phyloP scores from a whole-genome alignment of 768 basidiomycete genomes.

The Boletus rubescentipes region DNA sequence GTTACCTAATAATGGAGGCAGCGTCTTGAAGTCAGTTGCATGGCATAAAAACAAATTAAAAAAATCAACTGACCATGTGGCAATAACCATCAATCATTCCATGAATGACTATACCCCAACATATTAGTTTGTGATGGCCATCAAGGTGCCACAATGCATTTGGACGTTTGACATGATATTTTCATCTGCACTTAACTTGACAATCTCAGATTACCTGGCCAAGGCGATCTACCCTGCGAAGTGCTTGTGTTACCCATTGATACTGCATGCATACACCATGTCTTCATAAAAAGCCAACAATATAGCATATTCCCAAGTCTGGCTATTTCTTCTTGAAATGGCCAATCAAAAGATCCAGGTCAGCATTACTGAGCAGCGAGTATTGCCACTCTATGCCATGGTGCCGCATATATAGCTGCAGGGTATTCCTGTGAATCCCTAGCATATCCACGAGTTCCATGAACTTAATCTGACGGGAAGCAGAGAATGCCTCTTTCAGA shows the following conservation, averaged over 20 bases:
- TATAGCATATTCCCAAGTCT: too few species aligned
- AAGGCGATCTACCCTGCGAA: neutral
- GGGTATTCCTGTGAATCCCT: slow-evolving; percentile 9
- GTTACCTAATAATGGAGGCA: too few species aligned
- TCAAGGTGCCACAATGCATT: neutral
- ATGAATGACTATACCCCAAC: neutral
- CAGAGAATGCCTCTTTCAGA: slow-evolving; percentile 3
- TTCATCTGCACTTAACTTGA: neutral
- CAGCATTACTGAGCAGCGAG: too few species aligned
- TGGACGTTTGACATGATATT: slow-evolving; percentile 6
- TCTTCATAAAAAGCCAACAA: too few species aligned
- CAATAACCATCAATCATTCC: neutral
- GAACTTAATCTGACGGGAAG: slow-evolving; percentile 6
- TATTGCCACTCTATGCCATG: too few species aligned
- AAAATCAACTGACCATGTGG: neutral
- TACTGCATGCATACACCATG: too few species aligned
- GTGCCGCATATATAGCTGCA: neutral
- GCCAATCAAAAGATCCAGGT: too few species aligned
- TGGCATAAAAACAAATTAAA: too few species aligned
- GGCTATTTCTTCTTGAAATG: too few species aligned
- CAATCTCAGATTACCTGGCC: neutral
- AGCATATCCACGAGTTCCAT: slow-evolving; percentile 9
- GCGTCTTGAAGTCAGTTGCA: too few species aligned
- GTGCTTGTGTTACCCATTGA: too few species aligned
- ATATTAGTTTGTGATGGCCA: slow-evolving; percentile 29